Evolutionary conservation across 768 basidiomycete genomes (phyloP), one percentile per base, ranked within the genome.

Genomic region (Ramaria rubella): DNA sequence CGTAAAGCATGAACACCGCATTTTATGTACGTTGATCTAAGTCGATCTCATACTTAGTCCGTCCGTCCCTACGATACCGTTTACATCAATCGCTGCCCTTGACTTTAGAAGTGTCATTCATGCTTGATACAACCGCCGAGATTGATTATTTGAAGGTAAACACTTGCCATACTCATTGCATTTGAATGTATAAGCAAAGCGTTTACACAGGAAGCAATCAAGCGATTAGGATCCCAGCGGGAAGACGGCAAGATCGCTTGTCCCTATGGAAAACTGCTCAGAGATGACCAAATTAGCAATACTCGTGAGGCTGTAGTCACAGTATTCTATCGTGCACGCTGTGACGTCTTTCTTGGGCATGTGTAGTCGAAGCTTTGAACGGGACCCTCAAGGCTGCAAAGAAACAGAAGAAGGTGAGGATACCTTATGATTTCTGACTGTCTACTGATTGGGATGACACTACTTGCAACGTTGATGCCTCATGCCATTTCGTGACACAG

Each of bases 371-470:
- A n/a, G 46, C 46, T 15, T 27, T 48, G 46, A 48, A 48, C 24
- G 46, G 46, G 24, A 48, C 46, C 7, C 46, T 48, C 26, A 48
- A 48, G 46, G 46, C 46, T 27, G 46, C 46, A n/a, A 48, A 48
- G 46, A 48, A 48, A 48, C 46, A 48, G n/a, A 48, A 48, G 46
- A 48, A 48, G 24, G 46, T 48, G 46, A 8, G 46, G 27, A 48
- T 30, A 42, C 40, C 4, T 9, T 48, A 15, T 2, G 5, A 48
- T 48, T 15, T 48, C 24, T 24, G 6, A 26, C 2, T 7, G 2
- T 24, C n/a, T 1, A 27, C 29, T 27, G 23, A 48, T 30, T 48
- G 23, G 23, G 17, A 48, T 17, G 6, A 42, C 24, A 27, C 24
- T 48, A 24, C 24, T 27, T 3, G 46, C 44, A 48, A 42, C n/a